Conservation (phyloP, 73 alveolate species). For the Blepharisma japonicum region DNA sequence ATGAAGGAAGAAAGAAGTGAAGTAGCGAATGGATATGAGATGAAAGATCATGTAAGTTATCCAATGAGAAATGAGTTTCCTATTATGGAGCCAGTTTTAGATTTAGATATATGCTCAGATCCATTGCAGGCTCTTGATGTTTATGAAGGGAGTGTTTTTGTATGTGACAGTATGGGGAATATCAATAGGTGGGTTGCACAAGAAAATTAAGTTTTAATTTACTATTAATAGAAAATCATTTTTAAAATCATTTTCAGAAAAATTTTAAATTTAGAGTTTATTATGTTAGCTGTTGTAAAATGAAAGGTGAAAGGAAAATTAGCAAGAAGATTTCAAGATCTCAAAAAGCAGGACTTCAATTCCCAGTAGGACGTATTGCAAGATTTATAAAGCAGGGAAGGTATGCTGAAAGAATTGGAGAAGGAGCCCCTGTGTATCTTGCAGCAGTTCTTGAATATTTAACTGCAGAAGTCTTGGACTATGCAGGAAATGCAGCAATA, state of each 20-base stretch:
- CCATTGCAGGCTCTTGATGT: not conserved
- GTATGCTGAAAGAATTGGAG: slow-evolving; percentile 74
- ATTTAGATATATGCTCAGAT: not conserved
- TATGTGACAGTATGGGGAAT: not conserved
- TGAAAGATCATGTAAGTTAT: not conserved
- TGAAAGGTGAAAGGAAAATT: no score
- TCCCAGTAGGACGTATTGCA: slow-evolving; percentile 71
- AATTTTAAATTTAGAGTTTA: no score
- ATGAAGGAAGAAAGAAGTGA: not conserved
- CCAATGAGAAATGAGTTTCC: no score
- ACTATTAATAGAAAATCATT: no score
- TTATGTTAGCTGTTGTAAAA: no score
- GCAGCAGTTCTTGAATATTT: slow-evolving; percentile 66
- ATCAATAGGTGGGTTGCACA: slow-evolving; percentile 3
- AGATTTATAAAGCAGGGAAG: slow-evolving; percentile 54
- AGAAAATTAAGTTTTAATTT: no score
- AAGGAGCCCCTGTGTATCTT: slow-evolving; percentile 67
- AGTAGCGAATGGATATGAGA: not conserved
- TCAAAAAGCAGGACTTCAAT: slow-evolving; percentile 67
- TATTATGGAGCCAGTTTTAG: not conserved
- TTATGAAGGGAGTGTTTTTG: not conserved
- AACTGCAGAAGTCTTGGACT: slow-evolving; percentile 54
- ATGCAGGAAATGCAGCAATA: slow-evolving; percentile 36
- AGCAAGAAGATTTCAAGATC: no score
- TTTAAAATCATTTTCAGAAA: no score